These are phyloP conservation scores for Ogataea zsoltii DNA, from an alignment of 805 yeast species.

Conservation along the genomic window DNA sequence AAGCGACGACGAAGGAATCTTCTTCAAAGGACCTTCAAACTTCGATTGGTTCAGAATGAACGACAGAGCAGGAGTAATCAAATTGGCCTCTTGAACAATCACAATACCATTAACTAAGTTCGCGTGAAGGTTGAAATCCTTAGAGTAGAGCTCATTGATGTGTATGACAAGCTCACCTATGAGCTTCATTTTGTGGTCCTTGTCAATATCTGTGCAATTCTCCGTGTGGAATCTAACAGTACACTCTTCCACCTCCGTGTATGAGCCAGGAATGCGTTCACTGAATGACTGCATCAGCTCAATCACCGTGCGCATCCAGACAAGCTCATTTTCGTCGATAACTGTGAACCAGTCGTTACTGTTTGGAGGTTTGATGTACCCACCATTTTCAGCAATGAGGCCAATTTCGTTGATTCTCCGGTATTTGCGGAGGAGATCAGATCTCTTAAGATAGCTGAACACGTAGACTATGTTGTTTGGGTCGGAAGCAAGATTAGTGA, in stretches of 20 bases:
- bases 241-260: conserved; percentile 71
- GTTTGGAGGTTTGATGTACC: conserved; percentile 60
- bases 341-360: conserved; percentile 61
- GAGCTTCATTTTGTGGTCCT: conserved; percentile 62
- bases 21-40: conserved; percentile 19
- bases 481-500: conserved; percentile 59
- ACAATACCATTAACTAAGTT: conserved; percentile 67
- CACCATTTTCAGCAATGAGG: conserved; percentile 89
- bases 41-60: conserved; percentile 43
- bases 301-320: conserved; percentile 61
- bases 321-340: conserved; percentile 51
- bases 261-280: conserved; percentile 81
- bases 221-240: conserved; percentile 78
- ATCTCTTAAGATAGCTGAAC: conserved; percentile 61
- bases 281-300: conserved; percentile 58
- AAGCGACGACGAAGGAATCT: conserved; percentile 24
- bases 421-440: conserved; percentile 67
- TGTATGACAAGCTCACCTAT: conserved; percentile 87
- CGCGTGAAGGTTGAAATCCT: conserved; percentile 68
- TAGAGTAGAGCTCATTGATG: conserved; percentile 71
- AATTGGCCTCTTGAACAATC: conserved; percentile 66
- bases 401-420: conserved; percentile 71
- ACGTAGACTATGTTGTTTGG: conserved; percentile 69
- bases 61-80: conserved; percentile 56
- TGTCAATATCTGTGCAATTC: conserved; percentile 55